A percentile compares a stretch with the other conserved stretches of the same genome.
These are phyloP conservation scores for Dactylellina sp. DNA, from an alignment of 2,329 filamentous ascomycete genomes.

Conservation along the genomic window DNA sequence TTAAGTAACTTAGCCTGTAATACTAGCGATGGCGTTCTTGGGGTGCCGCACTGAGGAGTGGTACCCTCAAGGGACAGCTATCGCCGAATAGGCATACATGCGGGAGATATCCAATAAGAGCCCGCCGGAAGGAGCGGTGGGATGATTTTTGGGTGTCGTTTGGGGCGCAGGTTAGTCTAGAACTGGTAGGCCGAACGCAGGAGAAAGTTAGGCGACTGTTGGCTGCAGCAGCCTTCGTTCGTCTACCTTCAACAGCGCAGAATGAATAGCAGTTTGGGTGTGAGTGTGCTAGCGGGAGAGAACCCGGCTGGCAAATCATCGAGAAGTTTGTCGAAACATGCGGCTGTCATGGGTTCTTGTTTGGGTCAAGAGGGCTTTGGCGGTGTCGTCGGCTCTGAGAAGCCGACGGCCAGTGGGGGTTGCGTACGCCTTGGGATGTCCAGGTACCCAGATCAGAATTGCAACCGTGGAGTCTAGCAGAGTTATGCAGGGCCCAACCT, in stretches of 20 bases:
- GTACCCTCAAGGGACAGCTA: constrained; percentile 8
- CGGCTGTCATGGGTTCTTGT: constrained; percentile 54
- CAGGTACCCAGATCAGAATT: constrained; percentile 28
- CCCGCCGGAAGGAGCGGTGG: constrained; percentile 35
- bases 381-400: constrained; percentile 26
- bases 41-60: constrained; percentile 26
- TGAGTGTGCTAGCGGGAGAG: constrained; percentile 21
- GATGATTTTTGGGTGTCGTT: constrained; percentile 44
- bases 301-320: constrained; percentile 38
- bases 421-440: constrained; percentile 10
- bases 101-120: constrained; percentile 30
- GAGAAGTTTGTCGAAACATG: constrained; percentile 47
- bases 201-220: constrained; percentile 46
- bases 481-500: constrained; percentile 49
- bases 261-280: background rate
- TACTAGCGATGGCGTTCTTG: constrained; percentile 37
- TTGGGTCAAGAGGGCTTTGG: constrained; percentile 40
- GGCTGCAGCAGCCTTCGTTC: constrained; percentile 35
- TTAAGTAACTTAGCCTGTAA: constrained; percentile 48
- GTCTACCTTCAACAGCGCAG: background rate
- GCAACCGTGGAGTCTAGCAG: constrained; percentile 47
- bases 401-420: constrained; percentile 52
- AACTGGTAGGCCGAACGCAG: constrained; percentile 49
- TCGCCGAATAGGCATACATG: constrained; percentile 55
- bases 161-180: constrained; percentile 43